Conservation (phyloP, 768 basidiomycete species). For the Suillus americanus region DNA sequence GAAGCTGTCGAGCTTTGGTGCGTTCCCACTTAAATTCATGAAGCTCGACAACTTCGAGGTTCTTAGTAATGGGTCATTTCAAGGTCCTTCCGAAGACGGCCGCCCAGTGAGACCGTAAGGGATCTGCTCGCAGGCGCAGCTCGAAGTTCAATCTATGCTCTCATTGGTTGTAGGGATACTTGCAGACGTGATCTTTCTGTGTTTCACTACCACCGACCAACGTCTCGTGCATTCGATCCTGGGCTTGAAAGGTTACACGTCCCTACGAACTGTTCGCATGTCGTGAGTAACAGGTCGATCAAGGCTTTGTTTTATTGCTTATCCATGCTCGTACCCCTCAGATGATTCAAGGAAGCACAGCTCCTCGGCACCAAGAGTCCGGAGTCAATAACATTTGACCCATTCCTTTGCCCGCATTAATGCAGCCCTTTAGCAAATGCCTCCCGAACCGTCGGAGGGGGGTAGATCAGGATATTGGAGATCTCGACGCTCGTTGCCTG, state of each 20-base stretch:
- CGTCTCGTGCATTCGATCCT: background rate
- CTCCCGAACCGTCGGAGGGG: background rate
- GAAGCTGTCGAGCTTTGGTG: background rate
- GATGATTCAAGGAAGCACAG: background rate
- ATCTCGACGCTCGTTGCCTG: background rate
- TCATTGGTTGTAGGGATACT: background rate
- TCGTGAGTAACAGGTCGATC: background rate
- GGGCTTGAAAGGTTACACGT: background rate
- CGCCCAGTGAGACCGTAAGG: background rate
- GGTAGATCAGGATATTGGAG: background rate
- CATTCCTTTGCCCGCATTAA: background rate
- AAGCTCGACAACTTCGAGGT: background rate
- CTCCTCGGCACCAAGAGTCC: background rate
- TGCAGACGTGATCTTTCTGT: background rate
- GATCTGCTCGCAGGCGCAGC: background rate
- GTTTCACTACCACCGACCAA: background rate
- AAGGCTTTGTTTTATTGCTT: background rate
- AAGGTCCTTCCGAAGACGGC: too few species aligned
- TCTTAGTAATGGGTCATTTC: background rate
- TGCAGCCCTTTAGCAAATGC: background rate
- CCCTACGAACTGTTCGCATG: background rate
- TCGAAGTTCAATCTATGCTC: background rate
- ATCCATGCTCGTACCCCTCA: background rate
- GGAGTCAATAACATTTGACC: background rate
- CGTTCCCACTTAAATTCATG: background rate